Conservation (phyloP, 257 asterid species). For the Dorcoceras hygrometricum region DNA sequence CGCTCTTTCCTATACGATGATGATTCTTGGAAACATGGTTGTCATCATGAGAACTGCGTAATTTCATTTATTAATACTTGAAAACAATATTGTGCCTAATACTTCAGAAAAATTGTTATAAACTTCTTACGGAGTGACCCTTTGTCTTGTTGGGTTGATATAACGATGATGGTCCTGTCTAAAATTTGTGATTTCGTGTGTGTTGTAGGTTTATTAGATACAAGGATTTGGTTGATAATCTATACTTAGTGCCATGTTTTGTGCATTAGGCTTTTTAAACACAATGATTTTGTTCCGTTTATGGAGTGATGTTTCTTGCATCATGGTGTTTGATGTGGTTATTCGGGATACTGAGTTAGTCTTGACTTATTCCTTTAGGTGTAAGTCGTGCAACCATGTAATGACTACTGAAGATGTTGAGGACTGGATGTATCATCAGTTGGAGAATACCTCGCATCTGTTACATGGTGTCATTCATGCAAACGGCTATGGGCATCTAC, state of each 20-base stretch:
- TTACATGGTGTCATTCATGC: slow-evolving; percentile 84
- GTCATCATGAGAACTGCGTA: too few species aligned
- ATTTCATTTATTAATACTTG: too few species aligned
- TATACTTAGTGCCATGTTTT: background rate
- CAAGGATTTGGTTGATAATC: too few species aligned
- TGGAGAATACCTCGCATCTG: slow-evolving; percentile 83
- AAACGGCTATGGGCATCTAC: slow-evolving; percentile 92
- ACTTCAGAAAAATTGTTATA: too few species aligned
- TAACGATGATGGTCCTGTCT: too few species aligned
- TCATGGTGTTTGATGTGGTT: background rate
- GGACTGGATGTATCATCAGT: slow-evolving; percentile 88
- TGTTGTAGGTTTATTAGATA: too few species aligned
- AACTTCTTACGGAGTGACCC: too few species aligned
- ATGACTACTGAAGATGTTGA: slow-evolving; percentile 86
- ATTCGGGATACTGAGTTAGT: background rate
- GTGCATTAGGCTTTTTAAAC: background rate
- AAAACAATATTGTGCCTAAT: too few species aligned
- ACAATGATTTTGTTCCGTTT: background rate
- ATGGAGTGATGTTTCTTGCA: background rate
- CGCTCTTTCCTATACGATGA: background rate
- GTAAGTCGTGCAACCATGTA: slow-evolving; percentile 79
- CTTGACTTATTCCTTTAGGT: slow-evolving; percentile 35
- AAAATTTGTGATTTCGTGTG: too few species aligned
- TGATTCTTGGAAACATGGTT: too few species aligned
- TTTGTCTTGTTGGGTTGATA: too few species aligned